Base-by-base conservation (phyloP, 495 filamentous ascomycete genomes). In the Choiromyces venosus region DNA sequence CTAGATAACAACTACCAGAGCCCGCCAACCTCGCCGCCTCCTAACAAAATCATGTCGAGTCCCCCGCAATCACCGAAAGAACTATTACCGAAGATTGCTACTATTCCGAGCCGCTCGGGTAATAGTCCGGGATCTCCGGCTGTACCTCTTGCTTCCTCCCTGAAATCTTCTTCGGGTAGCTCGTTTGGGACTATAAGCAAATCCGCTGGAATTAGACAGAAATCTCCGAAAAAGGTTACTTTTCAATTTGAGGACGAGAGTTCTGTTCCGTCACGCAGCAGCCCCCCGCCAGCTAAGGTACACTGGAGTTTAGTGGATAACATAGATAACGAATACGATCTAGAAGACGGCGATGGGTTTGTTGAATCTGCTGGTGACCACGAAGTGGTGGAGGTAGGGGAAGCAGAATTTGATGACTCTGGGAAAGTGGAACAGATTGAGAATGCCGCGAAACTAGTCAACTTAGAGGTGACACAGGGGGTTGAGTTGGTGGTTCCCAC, bases 221-320 rank as follows among this genome's bases (percentile, higher is more conserved):
- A 81, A 75, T 81, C 79, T 25, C 79, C 79, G 35, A 81, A 81
- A 46, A 78, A 73, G 64, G 79, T 81, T 71, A 81, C 79, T 52
- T 81, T 81, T 67, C 76, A 77, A 29, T 81, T 81, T 61, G 79
- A 81, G 33, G 79, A 81, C 36, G 79, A 81, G 70, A 76, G 73
- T 64, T 72, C 76, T 14, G 79, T 81, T n/a, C 79, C 79, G 33
- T 81, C 79, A 12, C 79, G 79, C 33, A 81, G 79, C 39, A 81
- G 79, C 35, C 79, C 79, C 21, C 79, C 79, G 10, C 73, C 76
- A 37, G 73, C 76, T 25, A 80, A 80, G 70, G 72, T 78, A 4
- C 69, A 67, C 64, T 78, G 78, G 79, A 69, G 46, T 21, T 73
- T 78, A 18, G 76, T 37, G 25, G 71, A 75, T 64, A 74, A 68